phyloP scores from a whole-genome alignment of 257 asterid species.

The Nicotiana noctiflora region DNA sequence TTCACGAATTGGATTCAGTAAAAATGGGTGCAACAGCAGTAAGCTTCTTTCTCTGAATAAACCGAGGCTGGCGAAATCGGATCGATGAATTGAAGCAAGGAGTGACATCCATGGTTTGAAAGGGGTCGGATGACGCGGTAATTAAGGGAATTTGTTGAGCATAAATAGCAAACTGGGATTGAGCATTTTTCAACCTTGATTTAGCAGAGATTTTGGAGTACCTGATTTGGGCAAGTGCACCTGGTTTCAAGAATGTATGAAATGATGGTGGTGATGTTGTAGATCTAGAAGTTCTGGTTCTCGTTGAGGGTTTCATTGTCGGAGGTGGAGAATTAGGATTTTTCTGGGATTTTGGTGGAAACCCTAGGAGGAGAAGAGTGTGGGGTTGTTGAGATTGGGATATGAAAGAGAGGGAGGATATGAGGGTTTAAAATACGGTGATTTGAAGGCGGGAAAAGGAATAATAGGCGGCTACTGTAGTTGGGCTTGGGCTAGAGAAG shows the following conservation, averaged over 20 bases:
- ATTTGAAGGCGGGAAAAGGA: slow-evolving; percentile 51
- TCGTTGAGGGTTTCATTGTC: slow-evolving; percentile 13
- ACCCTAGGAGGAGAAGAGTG: slow-evolving; percentile 32
- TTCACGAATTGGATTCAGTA: slow-evolving; percentile 5
- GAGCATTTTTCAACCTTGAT: slow-evolving; percentile 37
- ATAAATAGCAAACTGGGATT: slow-evolving; percentile 31
- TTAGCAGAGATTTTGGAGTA: slow-evolving; percentile 64
- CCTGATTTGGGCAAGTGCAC: slow-evolving; percentile 69
- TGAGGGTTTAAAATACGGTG: slow-evolving; percentile 35
- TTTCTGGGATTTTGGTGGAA: background rate
- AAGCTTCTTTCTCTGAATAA: slow-evolving; percentile 49
- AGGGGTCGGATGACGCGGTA: slow-evolving; percentile 20
- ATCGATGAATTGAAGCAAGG: slow-evolving; percentile 50
- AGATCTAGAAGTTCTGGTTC: slow-evolving; percentile 15
- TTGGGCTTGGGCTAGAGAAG: background rate
- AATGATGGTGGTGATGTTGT: slow-evolving; percentile 26
- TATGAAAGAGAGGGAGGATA: background rate
- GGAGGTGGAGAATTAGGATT: background rate
- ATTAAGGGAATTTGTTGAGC: slow-evolving; percentile 24
- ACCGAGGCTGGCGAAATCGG: slow-evolving; percentile 31
- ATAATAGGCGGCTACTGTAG: slow-evolving; percentile 21
- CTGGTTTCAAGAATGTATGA: slow-evolving; percentile 63
- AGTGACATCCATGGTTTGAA: slow-evolving; percentile 30
- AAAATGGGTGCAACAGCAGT: slow-evolving; percentile 22
- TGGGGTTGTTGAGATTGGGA: background rate